These are phyloP conservation scores for Taxillus chinensis DNA, from an alignment of 164 flowering plant species.

Conservation along the genomic window DNA sequence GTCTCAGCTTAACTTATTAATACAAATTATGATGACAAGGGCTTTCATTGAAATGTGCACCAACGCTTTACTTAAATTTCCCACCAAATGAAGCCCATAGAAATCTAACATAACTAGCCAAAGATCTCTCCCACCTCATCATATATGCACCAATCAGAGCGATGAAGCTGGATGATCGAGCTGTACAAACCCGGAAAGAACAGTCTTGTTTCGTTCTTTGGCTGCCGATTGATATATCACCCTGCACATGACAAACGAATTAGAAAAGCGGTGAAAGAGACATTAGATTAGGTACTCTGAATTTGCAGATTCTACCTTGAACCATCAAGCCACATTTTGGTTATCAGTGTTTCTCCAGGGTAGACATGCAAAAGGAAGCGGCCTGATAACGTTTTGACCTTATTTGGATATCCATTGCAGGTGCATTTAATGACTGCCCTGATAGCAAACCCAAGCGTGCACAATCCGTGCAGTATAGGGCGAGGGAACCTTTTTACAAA, in stretches of 20 bases:
- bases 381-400: conserved; percentile 54
- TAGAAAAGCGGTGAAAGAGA: background rate
- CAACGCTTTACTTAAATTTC: too few relatives aligned
- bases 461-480: conserved; percentile 88
- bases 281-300: too few relatives aligned
- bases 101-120: background rate
- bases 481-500: conserved; percentile 56
- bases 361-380: conserved; percentile 82
- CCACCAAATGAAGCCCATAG: too few relatives aligned
- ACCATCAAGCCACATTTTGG: conserved; percentile 93
- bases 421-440: conserved; percentile 68
- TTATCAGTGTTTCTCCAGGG: conserved; percentile 83
- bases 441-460: conserved; percentile 89
- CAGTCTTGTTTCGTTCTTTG: conserved; percentile 66
- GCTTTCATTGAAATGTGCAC: too few relatives aligned
- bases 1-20: too few relatives aligned
- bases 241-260: conserved; percentile 38
- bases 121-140: background rate
- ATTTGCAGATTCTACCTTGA: conserved; percentile 30
- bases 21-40: too few relatives aligned
- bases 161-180: conserved; percentile 40
- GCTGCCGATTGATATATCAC: conserved; percentile 68
- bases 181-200: conserved; percentile 68
- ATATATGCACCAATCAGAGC: conserved; percentile 14
- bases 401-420: conserved; percentile 60